Evolutionary conservation across 1,139 yeast species (phyloP).

Genomic region (Geotrichum citri-aurantii): DNA sequence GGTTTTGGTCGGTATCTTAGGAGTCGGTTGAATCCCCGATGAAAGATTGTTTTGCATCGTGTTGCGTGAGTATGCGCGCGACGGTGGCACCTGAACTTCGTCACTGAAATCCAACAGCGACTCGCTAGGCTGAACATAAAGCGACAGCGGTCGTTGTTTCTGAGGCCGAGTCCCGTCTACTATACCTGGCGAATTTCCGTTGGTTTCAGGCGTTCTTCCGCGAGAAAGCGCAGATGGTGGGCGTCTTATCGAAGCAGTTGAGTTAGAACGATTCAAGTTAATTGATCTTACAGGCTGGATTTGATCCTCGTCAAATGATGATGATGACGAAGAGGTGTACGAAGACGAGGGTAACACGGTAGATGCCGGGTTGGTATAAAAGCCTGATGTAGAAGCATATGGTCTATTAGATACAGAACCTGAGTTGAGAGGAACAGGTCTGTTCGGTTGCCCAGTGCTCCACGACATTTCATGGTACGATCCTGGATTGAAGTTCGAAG

Average conservation of each 20-base stretch:
- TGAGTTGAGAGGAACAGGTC: conserved; percentile 5
- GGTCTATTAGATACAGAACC: conserved; percentile 16
- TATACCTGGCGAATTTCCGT: not conserved
- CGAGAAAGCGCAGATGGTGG: conserved; percentile 8
- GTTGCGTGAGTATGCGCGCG: not conserved
- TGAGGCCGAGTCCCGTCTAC: conserved; percentile 1
- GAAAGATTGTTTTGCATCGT: not conserved
- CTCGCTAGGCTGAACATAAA: conserved; percentile 12
- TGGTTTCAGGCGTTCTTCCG: not conserved
- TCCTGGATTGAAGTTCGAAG: not conserved
- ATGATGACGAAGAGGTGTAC: conserved; percentile 1
- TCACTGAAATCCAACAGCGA: conserved; percentile 8
- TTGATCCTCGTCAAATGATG: conserved; percentile 15
- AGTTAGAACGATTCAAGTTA: conserved; percentile 6
- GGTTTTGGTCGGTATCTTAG: not conserved
- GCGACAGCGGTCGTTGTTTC: conserved; percentile 15
- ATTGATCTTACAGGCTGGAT: conserved; percentile 1
- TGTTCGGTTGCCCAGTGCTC: not conserved
- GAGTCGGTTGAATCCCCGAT: not conserved
- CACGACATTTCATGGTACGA: conserved; percentile 5
- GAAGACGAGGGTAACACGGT: not conserved
- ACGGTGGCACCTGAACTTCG: conserved; percentile 5
- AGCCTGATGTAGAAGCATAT: conserved; percentile 10
- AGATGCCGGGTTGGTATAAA: not conserved
- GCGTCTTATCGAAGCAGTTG: conserved; percentile 10